phyloP scores from a whole-genome alignment of 352 stramenopile genomes.

The Phytopythium vexans region DNA sequence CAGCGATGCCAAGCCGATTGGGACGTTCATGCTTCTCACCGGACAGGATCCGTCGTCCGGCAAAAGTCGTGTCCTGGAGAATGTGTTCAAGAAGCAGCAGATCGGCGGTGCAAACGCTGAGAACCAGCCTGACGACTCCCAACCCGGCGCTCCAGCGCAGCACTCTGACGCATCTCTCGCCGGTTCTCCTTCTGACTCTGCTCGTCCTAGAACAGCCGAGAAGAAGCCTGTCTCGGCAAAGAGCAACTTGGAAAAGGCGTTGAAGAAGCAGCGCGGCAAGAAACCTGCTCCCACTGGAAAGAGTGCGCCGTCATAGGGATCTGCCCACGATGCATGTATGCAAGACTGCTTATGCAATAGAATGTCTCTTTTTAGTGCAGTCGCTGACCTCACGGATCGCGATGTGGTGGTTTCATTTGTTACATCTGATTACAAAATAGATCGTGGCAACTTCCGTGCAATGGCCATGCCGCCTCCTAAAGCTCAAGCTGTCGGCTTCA shows the following conservation, averaged over 20 bases:
- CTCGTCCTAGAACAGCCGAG: constrained; percentile 13
- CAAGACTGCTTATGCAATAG: neutral
- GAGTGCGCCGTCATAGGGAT: neutral
- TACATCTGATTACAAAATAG: constrained; percentile 8
- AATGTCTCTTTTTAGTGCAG: neutral
- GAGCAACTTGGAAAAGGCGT: constrained; percentile 38
- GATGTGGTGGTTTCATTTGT: neutral
- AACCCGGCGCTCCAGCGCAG: no score
- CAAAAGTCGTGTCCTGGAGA: constrained; percentile 39
- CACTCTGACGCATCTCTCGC: no score
- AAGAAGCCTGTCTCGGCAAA: constrained; percentile 12
- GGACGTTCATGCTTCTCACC: constrained; percentile 42
- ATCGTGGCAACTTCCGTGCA: constrained; percentile 2
- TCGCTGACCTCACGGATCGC: no score
- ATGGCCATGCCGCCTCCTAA: no score
- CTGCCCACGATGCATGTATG: no score
- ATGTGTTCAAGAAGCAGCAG: constrained; percentile 26
- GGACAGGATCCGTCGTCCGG: constrained; percentile 25
- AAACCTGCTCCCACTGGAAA: neutral
- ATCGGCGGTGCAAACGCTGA: neutral
- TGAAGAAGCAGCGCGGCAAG: constrained; percentile 36
- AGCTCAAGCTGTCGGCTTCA: neutral
- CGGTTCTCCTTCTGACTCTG: neutral
- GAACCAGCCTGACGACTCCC: neutral
- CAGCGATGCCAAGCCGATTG: constrained; percentile 14